These are phyloP conservation scores for Candida michaelii DNA, from an alignment of 805 yeast genomes.

Conservation along the genomic window DNA sequence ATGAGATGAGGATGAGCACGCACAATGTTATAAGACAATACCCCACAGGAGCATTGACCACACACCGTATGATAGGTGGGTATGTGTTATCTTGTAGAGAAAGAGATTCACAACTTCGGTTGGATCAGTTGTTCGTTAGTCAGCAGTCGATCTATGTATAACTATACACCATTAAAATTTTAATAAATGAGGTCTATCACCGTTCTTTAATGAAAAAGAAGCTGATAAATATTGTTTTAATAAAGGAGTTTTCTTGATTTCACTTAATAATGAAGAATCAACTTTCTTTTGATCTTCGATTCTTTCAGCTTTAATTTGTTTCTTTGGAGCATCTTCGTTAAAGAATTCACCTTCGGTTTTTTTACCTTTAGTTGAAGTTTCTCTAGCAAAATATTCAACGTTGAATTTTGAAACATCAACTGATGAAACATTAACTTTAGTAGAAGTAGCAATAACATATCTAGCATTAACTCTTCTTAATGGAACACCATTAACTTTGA, in stretches of 20 bases:
- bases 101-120: too few relatives aligned
- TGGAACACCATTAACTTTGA: conserved; percentile 99
- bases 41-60: too few relatives aligned
- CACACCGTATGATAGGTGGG: too few relatives aligned
- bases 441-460: conserved; percentile 98
- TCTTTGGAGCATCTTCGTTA: conserved; percentile 72
- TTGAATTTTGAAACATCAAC: conserved; percentile 89
- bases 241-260: conserved; percentile 96
- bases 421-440: conserved; percentile 76
- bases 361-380: conserved; percentile 77
- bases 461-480: conserved; percentile 98
- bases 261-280: conserved; percentile 88
- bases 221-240: conserved; percentile 95
- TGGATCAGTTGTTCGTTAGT: background rate
- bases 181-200: conserved; percentile 98
- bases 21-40: background rate
- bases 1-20: conserved; percentile 9
- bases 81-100: too few relatives aligned
- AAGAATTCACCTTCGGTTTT: conserved; percentile 93
- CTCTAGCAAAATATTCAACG: conserved; percentile 95
- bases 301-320: conserved; percentile 89
- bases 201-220: conserved; percentile 94
- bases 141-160: conserved; percentile 1
- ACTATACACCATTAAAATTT: conserved; percentile 65
- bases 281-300: conserved; percentile 94